Evolutionary conservation across 148 eudicot genomes (phyloP), one percentile per base, ranked within the genome.

Genomic region (Rhododendron vialii): DNA sequence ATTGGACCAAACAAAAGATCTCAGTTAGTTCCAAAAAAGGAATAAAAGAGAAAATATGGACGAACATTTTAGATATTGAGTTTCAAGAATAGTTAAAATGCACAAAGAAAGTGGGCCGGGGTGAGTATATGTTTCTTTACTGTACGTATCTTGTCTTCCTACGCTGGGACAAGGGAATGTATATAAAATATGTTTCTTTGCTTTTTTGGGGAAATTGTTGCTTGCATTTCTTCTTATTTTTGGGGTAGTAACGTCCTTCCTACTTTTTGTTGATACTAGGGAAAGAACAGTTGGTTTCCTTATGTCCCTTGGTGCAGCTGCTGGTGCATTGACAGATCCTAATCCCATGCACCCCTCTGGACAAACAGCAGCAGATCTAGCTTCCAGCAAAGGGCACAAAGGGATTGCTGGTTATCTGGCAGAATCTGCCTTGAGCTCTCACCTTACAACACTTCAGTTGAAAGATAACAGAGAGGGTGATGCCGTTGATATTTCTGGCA

Each of bases 321-420:
- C 98, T 53, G 96, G 98, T 81, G 93, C 92, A 88, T 80, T 94
- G 83, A 91, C 98, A 20, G 98, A 96, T 89, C 98, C 98, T 77
- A 87, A 93, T 78, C 95, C 95, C 4, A 80, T 81, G 74, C 86
- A 88, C 89, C 96, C 96, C 55, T 81, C 90, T 84, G 98, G 96
- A 28, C 91, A 91, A 91, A 90, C 95, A 86, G 90, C 98, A 7
- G 95, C 98, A 3, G 98, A 94, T 88, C 90, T 94, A 59, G 96
- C 98, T 84, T 92, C 92, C 85, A 88, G 91, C 82, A 91, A 92
- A 35, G 95, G 94, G 85, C 93, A 93, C 91, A 96, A 93, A 88
- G 98, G 98, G 82, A 94, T 96, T 86, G 89, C 96, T 71, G 98
- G 95, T 85, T 96, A 85, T 87, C 92, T 94, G 71, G 96, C 96